Conservation (phyloP, 208 protist genomes). For the Leishmania major region DNA sequence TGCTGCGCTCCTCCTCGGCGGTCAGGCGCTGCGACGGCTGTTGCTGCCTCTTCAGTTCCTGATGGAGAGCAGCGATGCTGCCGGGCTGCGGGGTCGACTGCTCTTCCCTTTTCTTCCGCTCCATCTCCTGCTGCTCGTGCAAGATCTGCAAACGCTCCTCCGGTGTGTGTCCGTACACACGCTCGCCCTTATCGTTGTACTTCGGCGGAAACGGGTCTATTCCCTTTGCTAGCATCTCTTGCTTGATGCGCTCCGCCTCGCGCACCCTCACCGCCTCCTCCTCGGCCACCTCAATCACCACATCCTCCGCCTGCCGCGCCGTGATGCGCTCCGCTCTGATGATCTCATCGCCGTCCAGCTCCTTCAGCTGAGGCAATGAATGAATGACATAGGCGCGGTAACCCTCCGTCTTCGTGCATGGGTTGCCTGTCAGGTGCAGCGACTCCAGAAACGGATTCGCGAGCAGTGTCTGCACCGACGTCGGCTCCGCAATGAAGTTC, state of each 20-base stretch:
- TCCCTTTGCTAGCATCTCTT: slow-evolving; percentile 67
- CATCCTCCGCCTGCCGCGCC: slow-evolving; percentile 84
- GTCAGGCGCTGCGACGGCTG: slow-evolving; percentile 58
- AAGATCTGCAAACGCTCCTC: slow-evolving; percentile 91
- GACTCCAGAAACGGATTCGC: slow-evolving; percentile 87
- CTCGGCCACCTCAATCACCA: slow-evolving; percentile 45
- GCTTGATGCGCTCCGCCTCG: slow-evolving; percentile 73
- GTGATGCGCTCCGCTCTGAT: slow-evolving; percentile 84
- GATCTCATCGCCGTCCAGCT: slow-evolving; percentile 91
- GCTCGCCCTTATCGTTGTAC: slow-evolving; percentile 91
- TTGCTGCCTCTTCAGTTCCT: slow-evolving; percentile 58
- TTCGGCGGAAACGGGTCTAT: slow-evolving; percentile 80
- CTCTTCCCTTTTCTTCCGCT: slow-evolving; percentile 44
- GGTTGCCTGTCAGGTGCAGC: slow-evolving; percentile 96
- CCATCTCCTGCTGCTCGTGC: slow-evolving; percentile 78
- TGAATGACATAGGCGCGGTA: slow-evolving; percentile 94
- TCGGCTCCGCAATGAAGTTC: slow-evolving; percentile 96
- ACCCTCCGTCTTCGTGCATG: slow-evolving; percentile 86
- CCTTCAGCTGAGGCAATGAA: slow-evolving; percentile 91
- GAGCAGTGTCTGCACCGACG: slow-evolving; percentile 69
- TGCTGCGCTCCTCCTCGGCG: slow-evolving; percentile 85
- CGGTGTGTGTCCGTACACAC: slow-evolving; percentile 88
- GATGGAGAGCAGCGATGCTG: slow-evolving; percentile 61
- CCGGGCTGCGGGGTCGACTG: slow-evolving; percentile 39
- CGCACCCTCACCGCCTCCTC: slow-evolving; percentile 52